Base-by-base conservation (phyloP, 1,284 basidiomycete genomes). In the Ganoderma multipileum region DNA sequence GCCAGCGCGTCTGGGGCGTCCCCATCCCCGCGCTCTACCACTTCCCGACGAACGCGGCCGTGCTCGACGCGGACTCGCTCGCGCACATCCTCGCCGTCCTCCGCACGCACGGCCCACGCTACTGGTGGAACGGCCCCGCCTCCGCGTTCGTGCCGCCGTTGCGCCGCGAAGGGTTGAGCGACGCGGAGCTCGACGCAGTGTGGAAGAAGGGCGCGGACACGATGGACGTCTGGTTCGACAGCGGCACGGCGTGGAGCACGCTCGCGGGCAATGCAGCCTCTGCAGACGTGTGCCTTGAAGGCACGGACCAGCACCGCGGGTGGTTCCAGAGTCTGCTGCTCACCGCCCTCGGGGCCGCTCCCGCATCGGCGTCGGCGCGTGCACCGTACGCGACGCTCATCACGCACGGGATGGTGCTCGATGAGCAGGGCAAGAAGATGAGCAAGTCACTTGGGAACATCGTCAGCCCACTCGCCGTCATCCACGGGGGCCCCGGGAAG, bases 221-320 rank as follows among this genome's bases (percentile, higher is more conserved):
- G 0, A 95, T 99, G 87, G 98, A 99, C 78, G 98, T 99, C 3
- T 99, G 98, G 98, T 99, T 99, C 75, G 98, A 99, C 82, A 97
- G 95, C 75, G 98, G 98, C 1, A 91, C 94, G 0, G 96, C 96
- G 1, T 99, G 98, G 98, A 91, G 94, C 1, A 88, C 95, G 81
- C 83, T 98, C 41, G 78, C 82, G 65, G 81, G 77, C 16, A 67
- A 67, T n/a, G 62, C 66, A 39, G 68, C 50, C 38, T 63, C 41
- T 26, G 95, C 97, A 0, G 96, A 99, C 77, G 86, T 99, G 14
- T 97, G 95, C 76, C 82, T 99, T 16, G 98, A 99, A 78, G 98
- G 98, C 12, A 95, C 95, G 0, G 98, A 99, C 80, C 98, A 99
- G 79, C 97, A 99, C 80, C 91, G 98, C 11, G 98, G 98, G 18